Base-by-base conservation (phyloP, 2,329 filamentous ascomycete genomes). In the Nemania abortiva region DNA sequence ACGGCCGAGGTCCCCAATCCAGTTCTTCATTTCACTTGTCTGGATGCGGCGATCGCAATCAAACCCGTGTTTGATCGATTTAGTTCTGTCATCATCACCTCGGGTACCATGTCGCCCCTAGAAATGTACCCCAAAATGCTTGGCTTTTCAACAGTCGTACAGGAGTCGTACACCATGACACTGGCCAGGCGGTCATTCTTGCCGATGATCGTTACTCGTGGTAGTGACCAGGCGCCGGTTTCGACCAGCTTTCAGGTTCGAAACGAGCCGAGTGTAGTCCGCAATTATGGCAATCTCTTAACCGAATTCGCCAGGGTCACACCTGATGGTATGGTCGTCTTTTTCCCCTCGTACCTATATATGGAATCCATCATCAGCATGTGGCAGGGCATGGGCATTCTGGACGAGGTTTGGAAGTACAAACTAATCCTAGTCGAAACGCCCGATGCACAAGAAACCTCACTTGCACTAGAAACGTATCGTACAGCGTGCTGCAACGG, bases 71-170 rank as follows among this genome's bases (percentile, higher is more conserved):
- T 99, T 77, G 95, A 99, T 68, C 91, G 96, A 60, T 99, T 99
- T 80, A 95, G 93, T 80, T 98, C 96, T 1, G 96, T 99, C 72
- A 97, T 99, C 77, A 98, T 99, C 79, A 99, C 96, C 0, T 98
- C 96, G 0, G 96, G 96, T 71, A 99, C 96, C 1, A 94, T 99
- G 70, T 98, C 96, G 1, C 96, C 96, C 0, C 83, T 99, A 3
- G 97, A 99, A 79, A 99, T 99, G 92, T 99, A 99, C 77, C 97
- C 96, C 0, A 98, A 97, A 78, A 99, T 99, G 95, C 90, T 99
- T 29, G 92, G 94, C 62, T 99, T 99, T 82, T 87, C 87, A 10
- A 94, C 95, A 1, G 94, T 98, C 0, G 92, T 98, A 2, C 95
- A 98, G 78, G 95, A 99, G 80, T 99, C 97, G 0, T 99, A 99